A percentile compares a stretch with the other conserved stretches of the same genome.
These are phyloP conservation scores for Dendrostoma leiphaemia DNA, from an alignment of 2,329 filamentous ascomycete genomes.

Conservation along the genomic window DNA sequence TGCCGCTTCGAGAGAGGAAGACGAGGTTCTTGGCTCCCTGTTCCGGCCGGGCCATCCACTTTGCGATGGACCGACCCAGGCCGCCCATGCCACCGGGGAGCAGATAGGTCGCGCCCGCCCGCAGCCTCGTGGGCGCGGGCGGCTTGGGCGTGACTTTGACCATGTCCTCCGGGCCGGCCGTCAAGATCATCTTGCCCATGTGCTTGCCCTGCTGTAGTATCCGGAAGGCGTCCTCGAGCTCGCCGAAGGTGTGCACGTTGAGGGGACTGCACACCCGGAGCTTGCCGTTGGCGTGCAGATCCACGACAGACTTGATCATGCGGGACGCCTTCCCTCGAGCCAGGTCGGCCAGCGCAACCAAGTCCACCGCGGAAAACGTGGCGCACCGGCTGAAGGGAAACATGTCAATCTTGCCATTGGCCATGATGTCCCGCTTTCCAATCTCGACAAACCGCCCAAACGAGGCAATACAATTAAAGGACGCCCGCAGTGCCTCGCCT, in stretches of 20 bases:
- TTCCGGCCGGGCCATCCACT: slow-evolving; percentile 26
- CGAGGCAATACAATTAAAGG: slow-evolving; percentile 31
- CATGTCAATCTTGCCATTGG: slow-evolving; percentile 36
- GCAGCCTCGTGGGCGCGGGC: slow-evolving; percentile 13
- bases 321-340: slow-evolving; percentile 1
- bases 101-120: slow-evolving; percentile 28
- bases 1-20: slow-evolving; percentile 29
- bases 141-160: slow-evolving; percentile 22
- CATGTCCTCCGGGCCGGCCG: slow-evolving; percentile 20
- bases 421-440: slow-evolving; percentile 30
- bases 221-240: slow-evolving; percentile 36
- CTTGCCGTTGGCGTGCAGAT: slow-evolving; percentile 7
- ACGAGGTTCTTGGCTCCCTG: slow-evolving; percentile 31
- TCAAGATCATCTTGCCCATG: slow-evolving; percentile 36
- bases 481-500: slow-evolving; percentile 26
- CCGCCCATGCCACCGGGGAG: slow-evolving; percentile 34
- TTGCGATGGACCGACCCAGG: slow-evolving; percentile 29
- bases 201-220: slow-evolving; percentile 28
- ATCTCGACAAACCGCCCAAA: slow-evolving; percentile 35
- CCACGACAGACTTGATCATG: slow-evolving; percentile 8
- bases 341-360: slow-evolving; percentile 17
- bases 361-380: slow-evolving; percentile 30
- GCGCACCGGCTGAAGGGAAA: slow-evolving; percentile 6
- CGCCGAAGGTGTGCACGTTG: slow-evolving; percentile 7
- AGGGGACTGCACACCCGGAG: slow-evolving; percentile 11